Conservation (phyloP, 2,329 filamentous ascomycete genomes). For the Thelonectria olida region DNA sequence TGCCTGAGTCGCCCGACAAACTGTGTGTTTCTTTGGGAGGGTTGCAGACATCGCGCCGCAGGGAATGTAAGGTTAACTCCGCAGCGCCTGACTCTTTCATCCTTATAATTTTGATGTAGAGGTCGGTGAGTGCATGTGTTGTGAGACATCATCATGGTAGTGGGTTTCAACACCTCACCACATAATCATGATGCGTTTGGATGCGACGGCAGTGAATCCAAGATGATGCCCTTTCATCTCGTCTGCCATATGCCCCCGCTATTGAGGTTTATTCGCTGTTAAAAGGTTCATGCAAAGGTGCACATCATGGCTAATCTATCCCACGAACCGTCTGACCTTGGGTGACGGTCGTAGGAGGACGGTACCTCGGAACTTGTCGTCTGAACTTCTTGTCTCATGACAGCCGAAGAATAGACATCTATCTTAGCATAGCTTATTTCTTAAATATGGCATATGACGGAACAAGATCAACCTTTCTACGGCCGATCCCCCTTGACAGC, state of each 20-base stretch:
- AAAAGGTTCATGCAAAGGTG: too few species aligned
- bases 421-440: too few species aligned
- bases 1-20: neutral
- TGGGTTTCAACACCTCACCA: conserved; percentile 4
- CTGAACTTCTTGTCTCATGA: neutral
- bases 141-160: neutral
- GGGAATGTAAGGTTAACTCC: neutral
- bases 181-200: neutral
- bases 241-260: neutral
- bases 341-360: too few species aligned
- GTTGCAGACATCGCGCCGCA: neutral
- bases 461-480: neutral
- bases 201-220: neutral
- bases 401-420: neutral
- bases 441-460: neutral
- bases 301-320: too few species aligned
- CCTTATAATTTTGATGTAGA: neutral
- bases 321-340: too few species aligned
- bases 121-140: neutral
- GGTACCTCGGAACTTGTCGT: too few species aligned
- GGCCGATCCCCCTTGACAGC: neutral
- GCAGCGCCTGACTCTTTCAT: neutral
- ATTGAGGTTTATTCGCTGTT: too few species aligned
- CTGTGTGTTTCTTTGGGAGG: neutral
- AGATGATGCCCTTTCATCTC: conserved; percentile 5